Evolutionary conservation across 148 eudicot genomes (phyloP).

Genomic region (Rhododendron kiyosumense): DNA sequence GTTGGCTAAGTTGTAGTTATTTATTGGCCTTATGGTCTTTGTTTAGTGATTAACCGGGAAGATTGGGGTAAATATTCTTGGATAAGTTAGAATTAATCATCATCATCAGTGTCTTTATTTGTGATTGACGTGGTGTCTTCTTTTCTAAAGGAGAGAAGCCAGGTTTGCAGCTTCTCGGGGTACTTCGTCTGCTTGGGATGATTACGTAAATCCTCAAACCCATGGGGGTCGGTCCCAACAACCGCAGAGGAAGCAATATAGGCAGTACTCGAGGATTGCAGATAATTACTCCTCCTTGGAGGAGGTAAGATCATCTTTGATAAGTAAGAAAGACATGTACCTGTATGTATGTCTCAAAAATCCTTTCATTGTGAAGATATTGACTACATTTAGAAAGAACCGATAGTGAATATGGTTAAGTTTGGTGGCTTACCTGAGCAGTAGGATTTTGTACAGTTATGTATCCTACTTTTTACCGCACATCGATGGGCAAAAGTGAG

Average conservation of each 20-base stretch:
- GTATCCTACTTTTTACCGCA: not conserved
- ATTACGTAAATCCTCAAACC: slow-evolving; percentile 27
- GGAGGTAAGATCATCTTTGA: slow-evolving; percentile 40
- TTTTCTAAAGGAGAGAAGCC: slow-evolving; percentile 14
- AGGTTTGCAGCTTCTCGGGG: slow-evolving; percentile 20
- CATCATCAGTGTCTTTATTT: not conserved
- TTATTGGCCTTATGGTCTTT: not conserved
- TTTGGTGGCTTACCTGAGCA: not conserved
- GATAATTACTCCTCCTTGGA: slow-evolving; percentile 83
- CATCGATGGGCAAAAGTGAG: not conserved
- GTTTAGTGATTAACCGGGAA: not conserved
- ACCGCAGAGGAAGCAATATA: slow-evolving; percentile 56
- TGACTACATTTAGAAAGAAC: not conserved
- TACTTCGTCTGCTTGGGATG: slow-evolving; percentile 20
- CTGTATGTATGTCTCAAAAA: no score
- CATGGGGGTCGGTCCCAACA: slow-evolving; percentile 19
- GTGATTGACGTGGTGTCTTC: not conserved
- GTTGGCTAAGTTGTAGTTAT: not conserved
- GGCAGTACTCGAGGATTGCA: slow-evolving; percentile 83
- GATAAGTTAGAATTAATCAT: not conserved
- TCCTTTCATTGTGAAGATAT: not conserved
- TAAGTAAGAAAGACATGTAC: no score
- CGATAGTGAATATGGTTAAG: not conserved
- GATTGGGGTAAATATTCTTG: not conserved
- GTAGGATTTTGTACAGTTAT: not conserved